Conservation (phyloP, 2,329 filamentous ascomycete genomes). For the Fusarium ramigenum region DNA sequence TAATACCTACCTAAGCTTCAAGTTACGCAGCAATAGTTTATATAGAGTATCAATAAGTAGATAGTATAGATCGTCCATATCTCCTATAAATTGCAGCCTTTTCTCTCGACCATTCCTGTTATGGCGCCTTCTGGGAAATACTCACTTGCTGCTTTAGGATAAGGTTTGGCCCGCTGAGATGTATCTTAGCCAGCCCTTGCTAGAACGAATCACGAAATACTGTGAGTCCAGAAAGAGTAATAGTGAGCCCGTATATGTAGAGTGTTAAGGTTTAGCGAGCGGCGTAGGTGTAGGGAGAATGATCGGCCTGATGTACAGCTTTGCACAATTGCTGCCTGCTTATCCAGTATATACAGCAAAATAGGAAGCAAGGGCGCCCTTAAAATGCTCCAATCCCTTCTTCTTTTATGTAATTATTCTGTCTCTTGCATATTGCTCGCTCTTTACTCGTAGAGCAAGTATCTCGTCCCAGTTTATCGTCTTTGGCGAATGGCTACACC, state of each 20-base stretch:
- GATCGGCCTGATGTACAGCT: neutral
- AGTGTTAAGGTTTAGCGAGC: neutral
- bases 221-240: neutral
- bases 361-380: neutral
- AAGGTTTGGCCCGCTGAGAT: neutral
- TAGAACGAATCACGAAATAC: neutral
- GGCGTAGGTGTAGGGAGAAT: neutral
- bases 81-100: no score
- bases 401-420: accelerated
- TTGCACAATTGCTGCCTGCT: neutral
- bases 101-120: neutral
- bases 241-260: neutral
- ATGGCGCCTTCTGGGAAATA: neutral
- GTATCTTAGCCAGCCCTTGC: neutral
- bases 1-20: no score
- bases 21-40: no score
- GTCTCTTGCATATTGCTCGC: neutral
- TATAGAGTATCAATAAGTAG: no score
- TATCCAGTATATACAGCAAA: neutral
- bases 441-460: accelerated
- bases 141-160: neutral
- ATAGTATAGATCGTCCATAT: no score
- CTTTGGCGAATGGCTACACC: neutral
- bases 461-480: neutral
- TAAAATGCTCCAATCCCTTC: accelerated